Base-by-base conservation (phyloP, 345 rosid species). In the Citrus trifoliata region DNA sequence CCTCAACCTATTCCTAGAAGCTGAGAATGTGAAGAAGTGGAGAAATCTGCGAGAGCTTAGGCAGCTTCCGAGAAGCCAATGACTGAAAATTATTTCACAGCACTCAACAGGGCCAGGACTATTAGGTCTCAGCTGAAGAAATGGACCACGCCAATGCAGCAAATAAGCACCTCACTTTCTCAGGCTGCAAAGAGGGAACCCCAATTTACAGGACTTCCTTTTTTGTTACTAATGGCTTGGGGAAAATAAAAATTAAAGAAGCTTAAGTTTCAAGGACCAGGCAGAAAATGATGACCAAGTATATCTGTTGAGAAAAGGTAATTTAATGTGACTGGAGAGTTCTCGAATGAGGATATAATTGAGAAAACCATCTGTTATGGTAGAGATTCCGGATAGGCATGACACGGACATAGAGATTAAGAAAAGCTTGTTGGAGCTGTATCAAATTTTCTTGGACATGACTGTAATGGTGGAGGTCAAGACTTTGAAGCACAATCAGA, bases 401-500 rank as follows among this genome's bases (percentile, higher is more conserved):
- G 97, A 91, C 1, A 89, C 97, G 0, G 99, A 97, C 0, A 91
- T 90, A 78, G 97, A 91, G 93, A 91, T 90, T 19, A 98, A 96
- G 95, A 94, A 87, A 90, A 96, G 97, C 77, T 67, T 96, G 74
- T 73, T 93, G 82, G 98, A 93, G 89, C 93, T 94, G 78, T 98
- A 96, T 68, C 99, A 96, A 59, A 90, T 94, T 85, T 96, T 96
- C 78, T 16, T 94, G 28, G 98, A 96, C 80, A 97, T 93, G 99
- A 93, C 98, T 0, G 97, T 97, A 58, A 92, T 94, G 97, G 98
- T 91, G 55, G 97, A 93, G 83, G 77, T 97, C 27, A 91, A 85
- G 69, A 79, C 80, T 5, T 98, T 98, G 0, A 93, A 90, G 82
- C 81, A 73, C 3, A 89, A 94, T 80, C 97, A 96, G 80, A 88